Conservation (phyloP, 352 stramenopile species). For the Phytophthora syringae region DNA sequence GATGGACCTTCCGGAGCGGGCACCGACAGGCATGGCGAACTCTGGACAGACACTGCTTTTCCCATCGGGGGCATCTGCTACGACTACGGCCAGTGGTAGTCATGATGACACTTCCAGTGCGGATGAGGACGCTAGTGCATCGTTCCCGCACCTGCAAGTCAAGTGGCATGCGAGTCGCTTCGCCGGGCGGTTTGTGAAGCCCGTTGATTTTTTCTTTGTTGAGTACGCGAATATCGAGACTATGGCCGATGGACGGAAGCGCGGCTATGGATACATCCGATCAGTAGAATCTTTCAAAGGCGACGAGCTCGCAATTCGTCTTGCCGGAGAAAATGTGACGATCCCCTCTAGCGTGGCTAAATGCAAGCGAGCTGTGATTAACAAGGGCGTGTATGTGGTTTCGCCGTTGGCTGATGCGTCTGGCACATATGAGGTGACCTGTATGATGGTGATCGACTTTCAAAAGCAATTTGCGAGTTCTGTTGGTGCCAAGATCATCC, state of each 20-base stretch:
- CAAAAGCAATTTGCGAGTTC: slow-evolving; percentile 75
- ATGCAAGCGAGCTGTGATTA: slow-evolving; percentile 86
- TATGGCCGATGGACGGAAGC: slow-evolving; percentile 63
- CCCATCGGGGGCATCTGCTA: slow-evolving; percentile 31
- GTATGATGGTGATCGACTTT: slow-evolving; percentile 90
- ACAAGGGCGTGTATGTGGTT: slow-evolving; percentile 83
- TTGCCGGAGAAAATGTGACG: slow-evolving; percentile 65
- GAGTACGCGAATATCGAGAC: slow-evolving; percentile 87
- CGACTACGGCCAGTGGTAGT: slow-evolving; percentile 38
- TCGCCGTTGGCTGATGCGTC: slow-evolving; percentile 39
- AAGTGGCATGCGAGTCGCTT: slow-evolving; percentile 90
- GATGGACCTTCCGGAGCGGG: slow-evolving; percentile 61
- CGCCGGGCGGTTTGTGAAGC: slow-evolving; percentile 81
- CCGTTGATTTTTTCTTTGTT: slow-evolving; percentile 88
- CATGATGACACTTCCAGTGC: slow-evolving; percentile 52
- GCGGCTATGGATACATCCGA: slow-evolving; percentile 80
- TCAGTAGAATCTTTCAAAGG: slow-evolving; percentile 86
- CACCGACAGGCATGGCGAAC: slow-evolving; percentile 12
- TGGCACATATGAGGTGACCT: slow-evolving; percentile 75
- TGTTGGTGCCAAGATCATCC: slow-evolving; percentile 72
- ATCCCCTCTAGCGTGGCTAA: slow-evolving; percentile 85
- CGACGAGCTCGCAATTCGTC: slow-evolving; percentile 73
- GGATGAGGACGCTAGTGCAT: slow-evolving; percentile 47
- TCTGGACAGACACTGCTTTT: slow-evolving; percentile 34
- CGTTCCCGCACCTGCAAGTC: slow-evolving; percentile 76